These are phyloP conservation scores for Skeletonema menzelii DNA, from an alignment of 108 stramenopile genomes.

Conservation along the genomic window DNA sequence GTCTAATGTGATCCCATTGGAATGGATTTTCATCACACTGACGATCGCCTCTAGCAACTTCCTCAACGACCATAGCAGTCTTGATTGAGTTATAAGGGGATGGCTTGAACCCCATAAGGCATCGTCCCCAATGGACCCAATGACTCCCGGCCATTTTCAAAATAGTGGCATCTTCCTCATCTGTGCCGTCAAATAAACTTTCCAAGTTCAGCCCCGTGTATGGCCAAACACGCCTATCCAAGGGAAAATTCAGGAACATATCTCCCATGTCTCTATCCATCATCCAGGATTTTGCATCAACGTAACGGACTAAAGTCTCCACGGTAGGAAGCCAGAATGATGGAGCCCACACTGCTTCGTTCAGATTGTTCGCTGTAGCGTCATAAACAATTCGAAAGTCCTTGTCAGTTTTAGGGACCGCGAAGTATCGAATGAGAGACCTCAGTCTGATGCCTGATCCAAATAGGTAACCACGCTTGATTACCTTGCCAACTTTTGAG, in stretches of 20 bases:
- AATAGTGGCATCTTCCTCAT: background rate
- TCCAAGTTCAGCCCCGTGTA: slow-evolving; percentile 21
- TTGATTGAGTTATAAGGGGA: slow-evolving; percentile 34
- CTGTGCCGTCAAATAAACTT: background rate
- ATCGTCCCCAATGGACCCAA: slow-evolving; percentile 13
- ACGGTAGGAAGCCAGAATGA: slow-evolving; percentile 38
- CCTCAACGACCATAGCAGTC: slow-evolving; percentile 19
- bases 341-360: slow-evolving; percentile 41
- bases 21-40: slow-evolving; percentile 19
- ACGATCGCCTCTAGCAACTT: slow-evolving; percentile 22
- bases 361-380: slow-evolving; percentile 28
- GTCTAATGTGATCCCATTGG: slow-evolving; percentile 15
- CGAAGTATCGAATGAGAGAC: slow-evolving; percentile 21
- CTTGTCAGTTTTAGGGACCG: slow-evolving; percentile 22
- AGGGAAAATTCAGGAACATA: slow-evolving; percentile 39
- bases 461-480: background rate
- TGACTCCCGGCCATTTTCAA: slow-evolving; percentile 7
- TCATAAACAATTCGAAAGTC: slow-evolving; percentile 42
- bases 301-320: slow-evolving; percentile 8
- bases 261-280: slow-evolving; percentile 36
- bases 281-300: slow-evolving; percentile 9
- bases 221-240: background rate
- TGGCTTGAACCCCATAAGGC: slow-evolving; percentile 32
- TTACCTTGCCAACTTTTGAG: background rate
- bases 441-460: background rate